Percentiles rank a stretch among this genome's conserved stretches.
Evolutionary conservation across 768 basidiomycete species (phyloP).

Genomic region (Galerina marginata): DNA sequence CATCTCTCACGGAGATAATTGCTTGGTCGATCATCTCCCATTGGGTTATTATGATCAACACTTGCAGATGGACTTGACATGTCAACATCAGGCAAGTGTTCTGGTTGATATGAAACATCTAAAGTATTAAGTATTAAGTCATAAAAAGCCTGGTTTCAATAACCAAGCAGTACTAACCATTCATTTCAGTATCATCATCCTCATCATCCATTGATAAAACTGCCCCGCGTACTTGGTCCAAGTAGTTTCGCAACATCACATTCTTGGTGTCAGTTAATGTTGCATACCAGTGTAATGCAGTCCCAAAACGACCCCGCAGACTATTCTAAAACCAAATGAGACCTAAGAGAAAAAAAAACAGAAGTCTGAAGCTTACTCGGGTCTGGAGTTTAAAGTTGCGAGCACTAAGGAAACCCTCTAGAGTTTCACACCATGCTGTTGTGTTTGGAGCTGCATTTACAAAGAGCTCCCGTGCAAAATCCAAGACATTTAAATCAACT

Average conservation of each 20-base stretch:
- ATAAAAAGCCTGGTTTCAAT: no score
- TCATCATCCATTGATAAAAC: no score
- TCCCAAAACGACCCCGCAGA: neutral
- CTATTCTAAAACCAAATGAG: neutral
- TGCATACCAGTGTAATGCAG: neutral
- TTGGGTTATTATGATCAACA: no score
- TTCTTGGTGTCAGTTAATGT: neutral
- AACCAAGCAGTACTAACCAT: no score
- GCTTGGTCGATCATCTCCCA: constrained; percentile 3
- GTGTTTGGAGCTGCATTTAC: constrained; percentile 24
- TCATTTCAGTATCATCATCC: no score
- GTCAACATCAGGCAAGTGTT: no score
- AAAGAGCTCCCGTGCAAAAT: constrained; percentile 23
- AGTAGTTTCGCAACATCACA: neutral
- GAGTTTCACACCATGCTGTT: constrained; percentile 19
- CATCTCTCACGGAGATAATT: constrained; percentile 13
- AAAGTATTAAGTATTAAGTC: no score
- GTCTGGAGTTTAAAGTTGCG: neutral
- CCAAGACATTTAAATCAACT: constrained; percentile 28
- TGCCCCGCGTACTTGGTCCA: no score
- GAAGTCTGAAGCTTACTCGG: neutral
- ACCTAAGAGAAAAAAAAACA: neutral
- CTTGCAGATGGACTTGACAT: no score
- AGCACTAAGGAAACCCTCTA: constrained; percentile 15
- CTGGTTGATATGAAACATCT: no score